Evolutionary conservation across 2,329 filamentous ascomycete genomes (phyloP).

Genomic region (Ilyonectria sp.): DNA sequence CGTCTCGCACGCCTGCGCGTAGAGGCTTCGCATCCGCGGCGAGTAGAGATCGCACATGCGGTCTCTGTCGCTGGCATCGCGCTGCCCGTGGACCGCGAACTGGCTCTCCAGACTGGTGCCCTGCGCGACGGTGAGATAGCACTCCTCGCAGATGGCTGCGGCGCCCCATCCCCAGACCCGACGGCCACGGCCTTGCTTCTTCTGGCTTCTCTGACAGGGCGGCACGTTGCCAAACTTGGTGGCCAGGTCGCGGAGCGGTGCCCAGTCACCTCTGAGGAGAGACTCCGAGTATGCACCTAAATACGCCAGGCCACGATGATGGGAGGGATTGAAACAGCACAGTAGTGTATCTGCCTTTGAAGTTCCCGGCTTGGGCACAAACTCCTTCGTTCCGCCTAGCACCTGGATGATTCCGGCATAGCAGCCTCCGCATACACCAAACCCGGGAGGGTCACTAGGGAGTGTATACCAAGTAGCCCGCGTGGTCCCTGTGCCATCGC

Average conservation of each 20-base stretch:
- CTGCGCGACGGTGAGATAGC: conserved; percentile 53
- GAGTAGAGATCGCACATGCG: conserved; percentile 57
- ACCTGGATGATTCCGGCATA: conserved; percentile 51
- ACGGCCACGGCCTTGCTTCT: conserved; percentile 28
- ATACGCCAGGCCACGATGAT: conserved; percentile 48
- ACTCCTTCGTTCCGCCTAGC: conserved; percentile 49
- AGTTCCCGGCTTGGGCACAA: conserved; percentile 44
- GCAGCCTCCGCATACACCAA: conserved; percentile 56
- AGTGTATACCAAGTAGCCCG: conserved; percentile 54
- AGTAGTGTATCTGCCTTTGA: conserved; percentile 38
- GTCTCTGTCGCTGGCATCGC: conserved; percentile 26
- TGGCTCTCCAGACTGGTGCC: conserved; percentile 46
- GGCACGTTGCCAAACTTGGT: conserved; percentile 50
- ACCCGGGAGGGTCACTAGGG: conserved; percentile 49
- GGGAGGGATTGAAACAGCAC: conserved; percentile 54
- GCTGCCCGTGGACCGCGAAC: conserved; percentile 48
- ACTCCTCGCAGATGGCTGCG: conserved; percentile 55
- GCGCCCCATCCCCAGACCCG: conserved; percentile 57
- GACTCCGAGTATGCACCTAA: conserved; percentile 45
- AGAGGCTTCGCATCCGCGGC: conserved; percentile 54
- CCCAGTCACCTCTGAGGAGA: conserved; percentile 47
- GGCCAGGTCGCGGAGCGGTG: conserved; percentile 48
- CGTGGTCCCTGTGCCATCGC: conserved; percentile 49
- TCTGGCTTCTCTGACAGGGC: conserved; percentile 40
- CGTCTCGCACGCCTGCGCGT: conserved; percentile 48